phyloP scores from a whole-genome alignment of 176 grass and related monocot genomes.

The Melocanna baccifera region DNA sequence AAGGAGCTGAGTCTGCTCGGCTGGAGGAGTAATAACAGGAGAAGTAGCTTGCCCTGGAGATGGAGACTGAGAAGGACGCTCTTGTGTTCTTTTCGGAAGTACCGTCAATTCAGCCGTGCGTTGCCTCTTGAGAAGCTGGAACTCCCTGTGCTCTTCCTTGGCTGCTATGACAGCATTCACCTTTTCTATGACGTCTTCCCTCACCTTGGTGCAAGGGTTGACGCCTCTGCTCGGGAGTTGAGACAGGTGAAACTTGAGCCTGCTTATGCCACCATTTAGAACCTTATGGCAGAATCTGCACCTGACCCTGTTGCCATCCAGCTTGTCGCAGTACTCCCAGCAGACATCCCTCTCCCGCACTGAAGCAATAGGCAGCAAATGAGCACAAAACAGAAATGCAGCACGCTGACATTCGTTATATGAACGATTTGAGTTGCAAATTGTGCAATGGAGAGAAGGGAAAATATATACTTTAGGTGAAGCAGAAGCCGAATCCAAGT shows the following conservation, averaged over 20 bases:
- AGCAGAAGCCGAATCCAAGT: neutral
- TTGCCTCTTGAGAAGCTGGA: slow-evolving; percentile 60
- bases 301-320: slow-evolving; percentile 90
- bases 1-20: slow-evolving; percentile 30
- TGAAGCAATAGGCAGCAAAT: slow-evolving; percentile 4
- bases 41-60: slow-evolving; percentile 32
- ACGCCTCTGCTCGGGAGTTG: slow-evolving; percentile 86
- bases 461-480: slow-evolving; percentile 32
- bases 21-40: slow-evolving; percentile 29
- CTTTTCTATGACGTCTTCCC: slow-evolving; percentile 60
- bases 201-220: slow-evolving; percentile 73
- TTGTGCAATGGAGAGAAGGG: neutral
- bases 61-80: slow-evolving; percentile 30
- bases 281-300: slow-evolving; percentile 91
- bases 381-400: neutral
- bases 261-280: slow-evolving; percentile 88
- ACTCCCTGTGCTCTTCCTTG: slow-evolving; percentile 81
- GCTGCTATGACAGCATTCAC: slow-evolving; percentile 74
- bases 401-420: neutral
- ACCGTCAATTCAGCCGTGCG: slow-evolving; percentile 37
- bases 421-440: neutral
- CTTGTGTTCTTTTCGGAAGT: slow-evolving; percentile 12
- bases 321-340: slow-evolving; percentile 95
- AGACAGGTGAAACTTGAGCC: slow-evolving; percentile 92
- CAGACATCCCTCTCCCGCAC: slow-evolving; percentile 91